Evolutionary conservation across 2,329 filamentous ascomycete species (phyloP).

Genomic region (Aspergillus sp.): DNA sequence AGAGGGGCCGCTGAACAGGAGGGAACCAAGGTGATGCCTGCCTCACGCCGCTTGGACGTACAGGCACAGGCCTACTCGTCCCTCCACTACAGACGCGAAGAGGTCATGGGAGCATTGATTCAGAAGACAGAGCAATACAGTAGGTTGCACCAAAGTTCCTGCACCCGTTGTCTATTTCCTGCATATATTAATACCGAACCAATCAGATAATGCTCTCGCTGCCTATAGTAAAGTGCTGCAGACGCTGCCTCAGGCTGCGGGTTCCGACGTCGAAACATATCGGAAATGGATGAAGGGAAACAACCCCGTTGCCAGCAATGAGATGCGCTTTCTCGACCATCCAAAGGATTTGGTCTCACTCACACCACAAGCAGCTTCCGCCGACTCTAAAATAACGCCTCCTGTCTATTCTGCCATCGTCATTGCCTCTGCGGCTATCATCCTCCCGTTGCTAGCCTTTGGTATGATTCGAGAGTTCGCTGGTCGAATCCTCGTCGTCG

Average conservation of each 20-base stretch:
- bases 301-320: slow-evolving; percentile 50
- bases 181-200: neutral
- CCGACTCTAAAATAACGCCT: slow-evolving; percentile 15
- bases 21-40: slow-evolving; percentile 32
- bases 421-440: slow-evolving; percentile 52
- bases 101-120: slow-evolving; percentile 56
- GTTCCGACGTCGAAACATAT: slow-evolving; percentile 53
- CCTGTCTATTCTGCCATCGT: slow-evolving; percentile 43
- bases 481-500: slow-evolving; percentile 58
- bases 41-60: slow-evolving; percentile 43
- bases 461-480: slow-evolving; percentile 57
- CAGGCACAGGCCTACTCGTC: slow-evolving; percentile 54
- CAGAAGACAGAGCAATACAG: slow-evolving; percentile 63
- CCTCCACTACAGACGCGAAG: slow-evolving; percentile 54
- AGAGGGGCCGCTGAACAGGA: slow-evolving; percentile 32
- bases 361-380: slow-evolving; percentile 21
- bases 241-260: slow-evolving; percentile 46
- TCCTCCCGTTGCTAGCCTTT: slow-evolving; percentile 61
- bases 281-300: slow-evolving; percentile 54
- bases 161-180: neutral
- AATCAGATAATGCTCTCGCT: slow-evolving; percentile 41
- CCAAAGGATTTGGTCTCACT: slow-evolving; percentile 47
- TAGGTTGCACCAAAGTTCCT: slow-evolving; percentile 34
- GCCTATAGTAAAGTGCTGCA: slow-evolving; percentile 50
- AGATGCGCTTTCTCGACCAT: slow-evolving; percentile 55